Conservation (phyloP, 73 alveolate genomes). For the Paramecium caudatum region DNA sequence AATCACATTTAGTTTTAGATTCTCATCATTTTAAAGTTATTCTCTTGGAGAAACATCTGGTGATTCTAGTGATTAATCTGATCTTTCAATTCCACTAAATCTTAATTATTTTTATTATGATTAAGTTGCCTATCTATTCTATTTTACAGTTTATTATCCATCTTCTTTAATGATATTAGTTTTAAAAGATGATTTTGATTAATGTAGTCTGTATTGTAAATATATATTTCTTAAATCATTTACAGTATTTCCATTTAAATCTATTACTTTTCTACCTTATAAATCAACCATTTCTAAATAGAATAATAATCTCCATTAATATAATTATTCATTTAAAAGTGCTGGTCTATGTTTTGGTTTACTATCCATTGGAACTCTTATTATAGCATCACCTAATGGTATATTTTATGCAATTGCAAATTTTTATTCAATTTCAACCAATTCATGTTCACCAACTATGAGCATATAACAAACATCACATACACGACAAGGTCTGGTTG, state of each 20-base stretch:
- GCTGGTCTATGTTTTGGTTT: constrained; percentile 87
- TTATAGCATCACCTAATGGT: constrained; percentile 87
- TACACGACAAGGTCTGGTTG: constrained; percentile 85
- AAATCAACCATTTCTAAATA: constrained; percentile 83
- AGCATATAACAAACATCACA: constrained; percentile 97
- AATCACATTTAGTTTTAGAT: constrained; percentile 71
- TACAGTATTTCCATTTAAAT: constrained; percentile 61
- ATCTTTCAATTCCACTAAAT: constrained; percentile 59
- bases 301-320: constrained; percentile 93
- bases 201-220: constrained; percentile 63
- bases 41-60: neutral
- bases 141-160: neutral
- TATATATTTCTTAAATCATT: constrained; percentile 48
- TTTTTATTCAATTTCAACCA: constrained; percentile 93
- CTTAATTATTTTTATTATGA: constrained; percentile 46
- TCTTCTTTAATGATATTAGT: constrained; percentile 61
- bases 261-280: constrained; percentile 60
- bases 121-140: neutral
- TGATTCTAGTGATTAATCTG: neutral
- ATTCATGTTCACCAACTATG: constrained; percentile 97
- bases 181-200: constrained; percentile 70
- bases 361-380: constrained; percentile 83
- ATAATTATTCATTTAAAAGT: constrained; percentile 82
- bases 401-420: constrained; percentile 91
- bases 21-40: constrained; percentile 32